Base-by-base conservation (phyloP, 176 grass and related monocot species). In the Cenchrus purpureus region DNA sequence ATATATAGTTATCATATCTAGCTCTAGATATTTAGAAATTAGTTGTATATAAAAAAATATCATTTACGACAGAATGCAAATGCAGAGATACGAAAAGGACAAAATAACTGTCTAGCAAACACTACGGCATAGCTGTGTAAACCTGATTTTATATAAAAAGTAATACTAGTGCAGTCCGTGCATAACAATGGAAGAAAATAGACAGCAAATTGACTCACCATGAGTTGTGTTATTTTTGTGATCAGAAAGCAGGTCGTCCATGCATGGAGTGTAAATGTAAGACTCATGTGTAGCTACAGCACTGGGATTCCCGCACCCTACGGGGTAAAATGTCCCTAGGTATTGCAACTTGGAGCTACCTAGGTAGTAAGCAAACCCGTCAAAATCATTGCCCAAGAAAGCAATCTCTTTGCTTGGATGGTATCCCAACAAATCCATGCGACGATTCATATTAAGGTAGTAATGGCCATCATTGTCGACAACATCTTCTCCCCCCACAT, bases 181-280 rank as follows among this genome's bases (percentile, higher is more conserved):
- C 12, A 22, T 63, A 42, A 37, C 16, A 68, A 42, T 42, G 34
- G 43, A 48, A 48, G 19, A 12, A 7, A 71, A 48, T 7, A 46
- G 17, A 49, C 4, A 71, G 10, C 4, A 3, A 71, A 20, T n/a
- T 48, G 9, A 71, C 68, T 71, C 19, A 71, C 44, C 68, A 25
- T 46, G 19, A 12, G 10, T 48, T 46, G 10, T 12, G 19, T 6
- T 46, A 19, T 10, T 45, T 20, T 22, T 45, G 12, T 45, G 1
- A 12, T 44, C 4, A 5, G 53, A 40, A 59, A 82, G 67, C 12
- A 82, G 11, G 59, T 57, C 65, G 43, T 69, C 11, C 65, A 44
- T 44, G 19, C 79, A 81, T 25, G 79, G 65, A 56, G 79, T 81
- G 12, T 69, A 68, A n/a, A 81, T 80, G 49, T 55, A 68, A 40